A percentile compares a stretch with the other conserved stretches of the same genome.
Conservation (phyloP, 2,329 filamentous ascomycete species). For the Thielaviopsis euricoi region DNA sequence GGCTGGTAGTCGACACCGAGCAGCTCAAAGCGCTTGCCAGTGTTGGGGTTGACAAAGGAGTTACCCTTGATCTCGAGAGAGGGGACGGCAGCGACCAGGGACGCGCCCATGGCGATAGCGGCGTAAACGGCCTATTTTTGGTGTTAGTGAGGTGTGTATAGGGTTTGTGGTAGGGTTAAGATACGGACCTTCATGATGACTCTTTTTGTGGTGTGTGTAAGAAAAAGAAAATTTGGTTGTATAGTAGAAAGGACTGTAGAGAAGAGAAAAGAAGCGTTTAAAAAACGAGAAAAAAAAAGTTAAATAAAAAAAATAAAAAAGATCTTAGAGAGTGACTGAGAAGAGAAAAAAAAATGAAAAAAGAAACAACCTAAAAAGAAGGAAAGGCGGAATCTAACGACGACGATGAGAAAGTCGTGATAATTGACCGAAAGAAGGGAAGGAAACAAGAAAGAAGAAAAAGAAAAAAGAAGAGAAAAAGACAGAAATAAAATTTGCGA, state of each 20-base stretch:
- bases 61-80: constrained; percentile 39
- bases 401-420: constrained; percentile 2
- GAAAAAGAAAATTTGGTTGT: neutral
- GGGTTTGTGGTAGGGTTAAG: neutral
- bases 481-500: neutral
- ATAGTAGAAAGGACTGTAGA: neutral
- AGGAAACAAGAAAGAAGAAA: constrained; percentile 1
- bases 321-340: constrained; percentile 12
- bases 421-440: neutral
- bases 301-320: neutral
- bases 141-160: neutral
- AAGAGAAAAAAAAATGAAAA: constrained; percentile 11
- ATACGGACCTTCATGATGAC: constrained; percentile 7
- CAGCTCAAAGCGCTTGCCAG: constrained; percentile 46
- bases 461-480: constrained; percentile 1
- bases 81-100: constrained; percentile 37
- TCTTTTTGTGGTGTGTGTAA: neutral
- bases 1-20: constrained; percentile 55
- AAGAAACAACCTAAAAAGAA: neutral
- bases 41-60: constrained; percentile 42
- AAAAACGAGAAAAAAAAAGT: constrained; percentile 1
- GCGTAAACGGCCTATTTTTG: constrained; percentile 1
- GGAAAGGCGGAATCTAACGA: constrained; percentile 3
- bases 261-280: neutral
- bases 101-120: constrained; percentile 32